A percentile compares a stretch with the other conserved stretches of the same genome.
Evolutionary conservation across 306 rosid species (phyloP).

Genomic region (Castanea mollissima): DNA sequence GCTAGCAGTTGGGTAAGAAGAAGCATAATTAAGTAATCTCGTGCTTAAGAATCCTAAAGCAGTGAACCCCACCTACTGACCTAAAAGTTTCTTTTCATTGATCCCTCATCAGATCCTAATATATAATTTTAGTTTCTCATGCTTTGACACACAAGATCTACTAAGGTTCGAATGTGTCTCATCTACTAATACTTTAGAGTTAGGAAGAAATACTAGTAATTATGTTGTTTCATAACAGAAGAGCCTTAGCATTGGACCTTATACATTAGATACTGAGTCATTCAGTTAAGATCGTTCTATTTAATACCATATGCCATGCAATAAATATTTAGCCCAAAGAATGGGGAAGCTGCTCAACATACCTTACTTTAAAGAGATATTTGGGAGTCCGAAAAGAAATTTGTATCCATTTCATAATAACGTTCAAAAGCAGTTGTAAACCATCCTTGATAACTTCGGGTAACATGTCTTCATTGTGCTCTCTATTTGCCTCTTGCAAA

Average conservation of each 20-base stretch:
- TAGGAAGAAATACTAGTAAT: not conserved
- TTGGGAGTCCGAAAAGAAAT: slow-evolving; percentile 50
- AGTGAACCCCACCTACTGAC: not conserved
- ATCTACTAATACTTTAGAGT: not conserved
- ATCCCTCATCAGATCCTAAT: not conserved
- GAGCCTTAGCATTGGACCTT: not conserved
- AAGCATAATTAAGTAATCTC: not conserved
- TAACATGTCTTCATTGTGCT: slow-evolving; percentile 17
- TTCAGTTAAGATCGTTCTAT: not conserved
- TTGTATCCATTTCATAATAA: slow-evolving; percentile 47
- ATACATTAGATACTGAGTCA: not conserved
- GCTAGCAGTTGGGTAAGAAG: not conserved
- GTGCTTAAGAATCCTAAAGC: not conserved
- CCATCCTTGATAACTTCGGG: slow-evolving; percentile 30
- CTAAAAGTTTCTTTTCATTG: not conserved
- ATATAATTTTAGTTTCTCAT: not conserved
- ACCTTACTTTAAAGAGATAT: slow-evolving; percentile 61
- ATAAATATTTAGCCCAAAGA: not conserved
- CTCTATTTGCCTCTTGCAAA: slow-evolving; percentile 26
- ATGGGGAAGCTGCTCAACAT: slow-evolving; percentile 2
- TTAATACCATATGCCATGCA: not conserved
- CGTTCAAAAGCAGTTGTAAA: slow-evolving; percentile 22
- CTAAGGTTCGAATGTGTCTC: not conserved
- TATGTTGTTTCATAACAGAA: not conserved
- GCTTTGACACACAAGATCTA: not conserved